These are phyloP conservation scores for Apostasia shenzhenica DNA, from an alignment of 106 monocot species.

Conservation along the genomic window DNA sequence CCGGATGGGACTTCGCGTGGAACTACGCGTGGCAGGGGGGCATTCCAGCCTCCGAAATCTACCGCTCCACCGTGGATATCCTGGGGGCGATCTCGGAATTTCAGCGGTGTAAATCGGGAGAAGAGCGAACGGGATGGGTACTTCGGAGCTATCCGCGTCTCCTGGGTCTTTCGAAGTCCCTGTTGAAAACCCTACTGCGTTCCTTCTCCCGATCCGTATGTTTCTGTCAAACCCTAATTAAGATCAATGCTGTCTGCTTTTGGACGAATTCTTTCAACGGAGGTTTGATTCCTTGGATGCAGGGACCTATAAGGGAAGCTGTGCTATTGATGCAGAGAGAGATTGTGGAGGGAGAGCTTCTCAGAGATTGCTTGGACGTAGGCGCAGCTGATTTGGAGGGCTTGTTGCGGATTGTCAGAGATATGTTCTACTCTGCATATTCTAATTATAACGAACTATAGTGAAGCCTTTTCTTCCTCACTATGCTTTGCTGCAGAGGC, in stretches of 20 bases:
- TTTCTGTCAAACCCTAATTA: background rate
- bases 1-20: conserved; percentile 68
- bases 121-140: conserved; percentile 39
- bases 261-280: background rate
- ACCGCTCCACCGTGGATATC: conserved; percentile 22
- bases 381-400: conserved; percentile 69
- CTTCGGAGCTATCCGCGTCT: conserved; percentile 27
- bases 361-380: conserved; percentile 70
- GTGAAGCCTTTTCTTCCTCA: no score
- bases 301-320: conserved; percentile 73
- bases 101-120: conserved; percentile 23
- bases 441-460: conserved; percentile 22
- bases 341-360: conserved; percentile 64
- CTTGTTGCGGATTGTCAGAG: conserved; percentile 33
- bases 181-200: conserved; percentile 37
- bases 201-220: conserved; percentile 53
- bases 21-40: conserved; percentile 60
- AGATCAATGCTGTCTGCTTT: background rate
- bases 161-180: conserved; percentile 8
- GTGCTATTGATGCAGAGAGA: conserved; percentile 62
- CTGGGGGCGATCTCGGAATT: conserved; percentile 21
- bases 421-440: conserved; percentile 29
- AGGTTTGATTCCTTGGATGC: conserved; percentile 1
- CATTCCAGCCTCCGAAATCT: conserved; percentile 20
- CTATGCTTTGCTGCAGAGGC: no score